phyloP scores from a whole-genome alignment of 306 rosid species.

The Dryas drummondii region DNA sequence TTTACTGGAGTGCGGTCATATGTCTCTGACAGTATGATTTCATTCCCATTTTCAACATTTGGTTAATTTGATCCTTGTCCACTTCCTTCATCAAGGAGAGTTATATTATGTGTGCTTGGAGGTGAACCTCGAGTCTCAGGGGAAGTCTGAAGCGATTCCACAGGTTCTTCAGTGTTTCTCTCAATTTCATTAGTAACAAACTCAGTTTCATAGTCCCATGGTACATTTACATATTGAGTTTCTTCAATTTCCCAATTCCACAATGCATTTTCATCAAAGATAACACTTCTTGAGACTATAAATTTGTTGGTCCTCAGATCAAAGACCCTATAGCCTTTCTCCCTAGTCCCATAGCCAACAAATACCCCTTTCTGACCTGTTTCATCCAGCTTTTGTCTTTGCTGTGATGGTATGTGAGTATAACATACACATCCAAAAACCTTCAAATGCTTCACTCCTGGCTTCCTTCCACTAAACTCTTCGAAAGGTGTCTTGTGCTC shows the following conservation, averaged over 20 bases:
- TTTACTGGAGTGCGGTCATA: too few species aligned
- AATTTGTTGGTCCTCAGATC: neutral
- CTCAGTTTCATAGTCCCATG: neutral
- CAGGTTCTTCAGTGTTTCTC: too few species aligned
- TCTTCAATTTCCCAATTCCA: neutral
- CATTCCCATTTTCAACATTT: too few species aligned
- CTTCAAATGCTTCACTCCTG: neutral
- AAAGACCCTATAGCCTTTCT: neutral
- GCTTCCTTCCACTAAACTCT: neutral
- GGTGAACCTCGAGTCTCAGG: too few species aligned
- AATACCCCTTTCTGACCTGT: neutral
- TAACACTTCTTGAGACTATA: neutral
- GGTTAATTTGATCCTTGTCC: too few species aligned
- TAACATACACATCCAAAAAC: conserved; percentile 4
- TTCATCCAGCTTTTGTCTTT: neutral
- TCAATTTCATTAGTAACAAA: neutral
- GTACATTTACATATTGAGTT: neutral
- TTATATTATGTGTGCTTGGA: too few species aligned
- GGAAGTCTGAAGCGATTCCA: too few species aligned
- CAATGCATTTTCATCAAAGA: neutral
- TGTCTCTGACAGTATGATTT: too few species aligned
- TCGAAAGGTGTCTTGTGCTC: neutral
- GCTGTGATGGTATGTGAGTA: neutral
- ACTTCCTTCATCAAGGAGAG: too few species aligned
- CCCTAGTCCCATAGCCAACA: neutral